Percentiles rank a stretch among this genome's conserved stretches.
Evolutionary conservation across 768 basidiomycete genomes (phyloP).

Genomic region (Pleurotus salmoneostramineus): DNA sequence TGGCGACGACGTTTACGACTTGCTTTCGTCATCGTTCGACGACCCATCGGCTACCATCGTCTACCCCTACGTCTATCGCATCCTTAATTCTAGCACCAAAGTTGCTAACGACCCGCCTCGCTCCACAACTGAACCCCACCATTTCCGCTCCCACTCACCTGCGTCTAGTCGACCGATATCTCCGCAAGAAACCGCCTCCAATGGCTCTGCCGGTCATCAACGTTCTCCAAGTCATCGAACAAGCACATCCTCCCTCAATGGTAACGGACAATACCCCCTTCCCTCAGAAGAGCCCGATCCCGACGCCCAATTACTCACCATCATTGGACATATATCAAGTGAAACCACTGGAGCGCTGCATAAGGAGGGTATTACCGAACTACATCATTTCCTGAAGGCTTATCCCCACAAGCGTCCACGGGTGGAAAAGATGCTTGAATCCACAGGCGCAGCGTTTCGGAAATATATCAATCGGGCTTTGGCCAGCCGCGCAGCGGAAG

Average conservation of each 20-base stretch:
- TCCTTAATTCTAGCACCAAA: constrained; percentile 66
- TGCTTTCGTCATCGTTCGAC: constrained; percentile 87
- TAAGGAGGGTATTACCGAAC: constrained; percentile 91
- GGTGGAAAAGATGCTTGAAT: constrained; percentile 86
- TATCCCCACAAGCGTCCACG: constrained; percentile 80
- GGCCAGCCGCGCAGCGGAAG: constrained; percentile 84
- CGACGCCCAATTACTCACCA: constrained; percentile 75
- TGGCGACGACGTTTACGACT: constrained; percentile 86
- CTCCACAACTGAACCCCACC: constrained; percentile 30
- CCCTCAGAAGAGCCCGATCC: constrained; percentile 82
- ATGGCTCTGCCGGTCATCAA: constrained; percentile 42
- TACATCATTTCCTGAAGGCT: constrained; percentile 90
- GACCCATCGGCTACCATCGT: constrained; percentile 97
- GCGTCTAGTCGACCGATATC: constrained; percentile 69
- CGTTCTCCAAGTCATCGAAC: constrained; percentile 60
- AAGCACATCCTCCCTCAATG: constrained; percentile 63
- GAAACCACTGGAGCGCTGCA: constrained; percentile 87
- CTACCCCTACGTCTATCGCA: constrained; percentile 92
- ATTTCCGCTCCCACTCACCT: constrained; percentile 48
- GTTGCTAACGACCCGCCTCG: constrained; percentile 34
- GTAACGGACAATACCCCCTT: constrained; percentile 44
- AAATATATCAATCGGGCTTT: constrained; percentile 89
- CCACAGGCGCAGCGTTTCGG: constrained; percentile 85
- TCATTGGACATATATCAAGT: constrained; percentile 84
- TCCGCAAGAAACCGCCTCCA: constrained; percentile 57